Base-by-base conservation (phyloP, 805 yeast genomes). In the Lipomyces mesembrius region DNA sequence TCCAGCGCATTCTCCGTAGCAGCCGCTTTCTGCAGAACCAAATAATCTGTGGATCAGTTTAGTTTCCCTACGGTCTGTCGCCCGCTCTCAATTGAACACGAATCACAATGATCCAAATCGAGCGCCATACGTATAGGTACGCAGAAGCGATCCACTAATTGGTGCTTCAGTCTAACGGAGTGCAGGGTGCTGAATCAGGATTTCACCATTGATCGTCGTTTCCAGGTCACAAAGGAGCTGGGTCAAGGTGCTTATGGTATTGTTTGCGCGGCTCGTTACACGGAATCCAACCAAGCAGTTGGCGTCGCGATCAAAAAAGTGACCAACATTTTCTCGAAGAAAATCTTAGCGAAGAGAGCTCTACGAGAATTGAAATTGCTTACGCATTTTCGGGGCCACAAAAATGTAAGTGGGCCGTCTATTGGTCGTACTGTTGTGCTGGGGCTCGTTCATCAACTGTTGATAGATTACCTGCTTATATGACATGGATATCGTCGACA, bases 221-320 rank as follows among this genome's bases (percentile, higher is more conserved):
- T 94, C 77, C 91, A 92, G 75, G 84, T 95, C 72, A 91, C 92
- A 66, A 91, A 93, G 75, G 98, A 95, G 73, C 84, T 95, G 52
- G 99, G 99, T 4, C 98, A 95, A 74, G 99, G 99, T 12, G 98
- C 99, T 0, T 95, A 95, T 75, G 99, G 99, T 54, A 88, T 94
- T 3, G 99, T 95, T 5, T 94, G 98, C 75, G 90, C 97, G 0
- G 99, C 99, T 20, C 86, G 88, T 73, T 93, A 92, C 77, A 63
- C 71, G 22, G 75, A 73, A 54, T 55, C 65, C 37, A 46, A 58
- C 34, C 74, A 70, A 59, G 68, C 70, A 6, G 72, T 68, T 46
- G 83, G 88, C 12, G 97, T 95, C 37, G 99, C 99, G 29, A 92
- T 95, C 75, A 95, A 95, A 79, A 95, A 95, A 77, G 94, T 95